A percentile compares a stretch with the other conserved stretches of the same genome.
Evolutionary conservation across 2,329 filamentous ascomycete genomes (phyloP).

Genomic region (Xylariaceae sp.): DNA sequence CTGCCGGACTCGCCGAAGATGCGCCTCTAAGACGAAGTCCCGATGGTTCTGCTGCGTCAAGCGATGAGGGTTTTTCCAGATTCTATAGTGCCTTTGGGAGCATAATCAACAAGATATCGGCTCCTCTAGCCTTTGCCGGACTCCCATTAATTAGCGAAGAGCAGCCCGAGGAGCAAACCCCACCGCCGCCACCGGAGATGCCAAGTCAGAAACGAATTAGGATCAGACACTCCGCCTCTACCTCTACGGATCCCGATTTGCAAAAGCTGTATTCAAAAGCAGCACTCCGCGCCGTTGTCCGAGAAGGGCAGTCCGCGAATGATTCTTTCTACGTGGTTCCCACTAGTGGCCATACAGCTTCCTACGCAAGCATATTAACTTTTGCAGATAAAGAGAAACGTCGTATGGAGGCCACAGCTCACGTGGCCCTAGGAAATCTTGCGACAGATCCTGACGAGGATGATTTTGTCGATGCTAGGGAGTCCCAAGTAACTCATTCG

Average conservation of each 20-base stretch:
- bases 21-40: slow-evolving; percentile 27
- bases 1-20: slow-evolving; percentile 23
- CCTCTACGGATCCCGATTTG: slow-evolving; percentile 65
- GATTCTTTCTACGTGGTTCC: slow-evolving; percentile 95
- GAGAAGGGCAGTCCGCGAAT: slow-evolving; percentile 59
- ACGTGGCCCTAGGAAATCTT: slow-evolving; percentile 33
- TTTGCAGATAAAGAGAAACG: slow-evolving; percentile 64
- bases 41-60: slow-evolving; percentile 30
- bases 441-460: slow-evolving; percentile 67
- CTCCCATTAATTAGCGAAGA: slow-evolving; percentile 65
- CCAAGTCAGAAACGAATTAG: slow-evolving; percentile 38
- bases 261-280: slow-evolving; percentile 80
- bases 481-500: slow-evolving; percentile 51
- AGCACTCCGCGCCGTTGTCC: slow-evolving; percentile 72
- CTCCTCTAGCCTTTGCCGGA: slow-evolving; percentile 87
- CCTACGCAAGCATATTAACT: slow-evolving; percentile 84
- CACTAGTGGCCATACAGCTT: slow-evolving; percentile 82
- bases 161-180: slow-evolving; percentile 41
- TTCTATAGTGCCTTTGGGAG: slow-evolving; percentile 93
- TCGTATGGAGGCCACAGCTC: slow-evolving; percentile 50
- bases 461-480: slow-evolving; percentile 84
- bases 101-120: slow-evolving; percentile 82
- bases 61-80: slow-evolving; percentile 77
- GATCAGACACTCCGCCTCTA: slow-evolving; percentile 32
- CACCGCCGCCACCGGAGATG: slow-evolving; percentile 37